Conservation (phyloP, 495 filamentous ascomycete genomes). For the Platismatia glauca region DNA sequence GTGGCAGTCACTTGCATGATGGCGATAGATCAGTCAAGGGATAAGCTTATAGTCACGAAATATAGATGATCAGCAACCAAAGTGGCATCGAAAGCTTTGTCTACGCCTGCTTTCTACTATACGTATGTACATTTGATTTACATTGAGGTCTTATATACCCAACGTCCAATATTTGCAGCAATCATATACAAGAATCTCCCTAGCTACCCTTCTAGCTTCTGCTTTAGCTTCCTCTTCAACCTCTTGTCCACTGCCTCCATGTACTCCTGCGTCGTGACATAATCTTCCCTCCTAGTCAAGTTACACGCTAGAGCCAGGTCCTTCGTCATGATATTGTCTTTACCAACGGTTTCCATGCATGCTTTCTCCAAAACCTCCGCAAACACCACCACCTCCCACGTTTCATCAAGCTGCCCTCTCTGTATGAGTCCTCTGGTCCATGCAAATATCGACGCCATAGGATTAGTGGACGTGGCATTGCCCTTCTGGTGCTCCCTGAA, state of each 20-base stretch:
- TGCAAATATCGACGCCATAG: conserved; percentile 96
- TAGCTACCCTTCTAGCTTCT: conserved; percentile 33
- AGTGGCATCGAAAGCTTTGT: neutral
- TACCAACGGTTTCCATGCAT: conserved; percentile 87
- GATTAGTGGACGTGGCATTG: conserved; percentile 93
- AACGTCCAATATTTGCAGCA: conserved; percentile 4
- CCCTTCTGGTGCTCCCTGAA: conserved; percentile 98
- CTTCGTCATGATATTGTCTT: conserved; percentile 97
- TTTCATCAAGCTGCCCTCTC: conserved; percentile 81
- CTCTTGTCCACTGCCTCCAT: conserved; percentile 79
- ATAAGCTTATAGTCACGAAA: conserved; percentile 1
- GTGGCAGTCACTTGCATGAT: conserved; percentile 6
- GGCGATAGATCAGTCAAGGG: conserved; percentile 10
- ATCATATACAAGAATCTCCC: neutral
- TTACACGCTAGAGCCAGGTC: conserved; percentile 88
- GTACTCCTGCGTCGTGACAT: conserved; percentile 85
- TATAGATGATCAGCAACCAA: conserved; percentile 11
- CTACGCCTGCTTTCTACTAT: neutral
- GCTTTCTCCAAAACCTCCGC: conserved; percentile 87
- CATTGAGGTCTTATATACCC: neutral
- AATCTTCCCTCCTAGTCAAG: conserved; percentile 68
- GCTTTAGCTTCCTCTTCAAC: conserved; percentile 56
- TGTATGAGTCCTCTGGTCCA: conserved; percentile 95
- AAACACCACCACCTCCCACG: conserved; percentile 78
- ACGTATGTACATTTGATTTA: neutral